Evolutionary conservation across 495 filamentous ascomycete species (phyloP), one percentile per base, ranked within the genome.

Genomic region (Hypoxylon crocopeplum): DNA sequence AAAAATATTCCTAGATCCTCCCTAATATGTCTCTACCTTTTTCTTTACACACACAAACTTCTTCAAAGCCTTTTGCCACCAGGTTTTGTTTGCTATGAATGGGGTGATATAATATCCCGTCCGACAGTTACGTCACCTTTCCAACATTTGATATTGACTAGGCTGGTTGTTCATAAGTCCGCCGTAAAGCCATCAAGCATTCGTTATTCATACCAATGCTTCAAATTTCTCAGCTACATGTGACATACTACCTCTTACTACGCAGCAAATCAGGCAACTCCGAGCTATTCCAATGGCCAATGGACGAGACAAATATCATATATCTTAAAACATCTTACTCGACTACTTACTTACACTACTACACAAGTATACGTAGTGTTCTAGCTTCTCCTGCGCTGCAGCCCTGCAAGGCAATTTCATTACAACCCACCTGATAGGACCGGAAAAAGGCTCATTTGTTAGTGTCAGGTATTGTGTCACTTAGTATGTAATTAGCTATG

Each of bases 181-280:
- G 19, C 39, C 21, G 1, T 7, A 40, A 24, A 19, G 20, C 1
- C 4, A 13, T n/a, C 20, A 8, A 25, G 4, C 16, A 5, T 5
- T 17, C 16, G 11, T 3, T 41, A 25, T 30, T 24, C 7, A 36
- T 38, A 16, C 21, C n/a, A 15, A 27, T 15, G 39, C 15, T 46
- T 53, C 33, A 48, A 52, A 45, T 25, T 55, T 12, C 37, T 51
- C 32, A 33, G 17, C 34, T 48, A 42, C 40, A 39, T 56, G 51
- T 51, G 16, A 48, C 19, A 56, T 41, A 10, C 7, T 13, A 51
- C 25, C 13, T 27, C 45, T 64, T 64, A 64, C 60, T 64, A 64
- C 60, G 48, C 60, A 42, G 19, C 19, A 13, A 33, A 41, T 42
- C 6, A 47, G 36, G 48, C 40, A 21, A 32, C 29, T 42, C 47